These are phyloP conservation scores for Clavaria fumosa DNA, from an alignment of 768 basidiomycete genomes.

Conservation along the genomic window DNA sequence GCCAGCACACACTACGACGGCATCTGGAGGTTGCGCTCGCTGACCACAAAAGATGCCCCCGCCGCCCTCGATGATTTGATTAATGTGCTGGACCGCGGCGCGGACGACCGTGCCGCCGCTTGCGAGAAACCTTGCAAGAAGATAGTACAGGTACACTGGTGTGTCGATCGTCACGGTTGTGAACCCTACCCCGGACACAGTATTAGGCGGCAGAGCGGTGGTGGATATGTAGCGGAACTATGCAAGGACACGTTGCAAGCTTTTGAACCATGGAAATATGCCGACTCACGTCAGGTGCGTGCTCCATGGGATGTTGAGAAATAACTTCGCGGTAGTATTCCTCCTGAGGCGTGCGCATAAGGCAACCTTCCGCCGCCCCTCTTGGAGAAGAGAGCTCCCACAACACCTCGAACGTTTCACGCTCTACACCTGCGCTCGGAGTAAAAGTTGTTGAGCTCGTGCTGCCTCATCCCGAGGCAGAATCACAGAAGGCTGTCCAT, in stretches of 20 bases:
- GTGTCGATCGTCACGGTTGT: slow-evolving; percentile 57
- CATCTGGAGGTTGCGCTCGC: slow-evolving; percentile 25
- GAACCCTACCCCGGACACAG: slow-evolving; percentile 38
- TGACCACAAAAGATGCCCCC: slow-evolving; percentile 21
- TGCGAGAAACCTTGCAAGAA: slow-evolving; percentile 45
- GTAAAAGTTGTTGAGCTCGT: too few species aligned
- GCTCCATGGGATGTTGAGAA: slow-evolving; percentile 27
- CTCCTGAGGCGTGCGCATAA: slow-evolving; percentile 47
- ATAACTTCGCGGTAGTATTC: slow-evolving; percentile 37
- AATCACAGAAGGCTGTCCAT: background rate
- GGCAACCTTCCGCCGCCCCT: slow-evolving; percentile 38
- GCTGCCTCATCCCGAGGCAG: slow-evolving; percentile 21
- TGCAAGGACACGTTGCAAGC: slow-evolving; percentile 7
- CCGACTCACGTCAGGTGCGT: slow-evolving; percentile 37
- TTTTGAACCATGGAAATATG: slow-evolving; percentile 11
- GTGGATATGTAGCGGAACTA: slow-evolving; percentile 25
- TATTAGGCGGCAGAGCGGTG: slow-evolving; percentile 21
- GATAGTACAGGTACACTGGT: slow-evolving; percentile 55
- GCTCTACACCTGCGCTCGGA: too few species aligned
- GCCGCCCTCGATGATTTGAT: slow-evolving; percentile 53
- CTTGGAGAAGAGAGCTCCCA: slow-evolving; percentile 56
- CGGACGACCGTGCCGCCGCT: slow-evolving; percentile 49
- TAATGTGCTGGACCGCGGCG: slow-evolving; percentile 48
- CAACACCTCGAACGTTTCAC: slow-evolving; percentile 60
- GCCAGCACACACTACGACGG: slow-evolving; percentile 56